Evolutionary conservation across 257 asterid genomes (phyloP), one percentile per base, ranked within the genome.

Genomic region (Striga asiatica): DNA sequence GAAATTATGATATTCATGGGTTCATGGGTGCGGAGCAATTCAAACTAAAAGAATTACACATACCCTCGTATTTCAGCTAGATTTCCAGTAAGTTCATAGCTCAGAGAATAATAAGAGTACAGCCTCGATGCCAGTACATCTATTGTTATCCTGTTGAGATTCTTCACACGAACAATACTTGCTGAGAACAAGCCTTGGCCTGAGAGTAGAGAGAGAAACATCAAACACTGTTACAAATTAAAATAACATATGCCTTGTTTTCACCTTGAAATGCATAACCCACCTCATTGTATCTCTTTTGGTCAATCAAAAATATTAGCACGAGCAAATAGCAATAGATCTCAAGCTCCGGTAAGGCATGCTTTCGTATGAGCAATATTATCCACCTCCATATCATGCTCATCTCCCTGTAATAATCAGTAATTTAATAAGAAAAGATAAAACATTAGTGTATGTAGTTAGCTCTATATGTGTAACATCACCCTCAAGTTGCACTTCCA

Each of bases 61-160:
- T 71, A 89, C 97, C 97, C 89, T 16, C 97, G 82, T 65, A 85
- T 85, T 65, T 77, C 94, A 55, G 89, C 87, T 69, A 85, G 97
- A 71, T 85, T 84, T 21, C 85, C 94, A 35, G 89, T 89, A 31
- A 79, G 83, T 57, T 89, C 97, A 67, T 85, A 79, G 86, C 95
- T 78, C 48, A 89, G 66, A 48, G 95, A 89, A 69, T 89, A 83
- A 78, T 81, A 89, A 57, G 71, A 79, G 76, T 85, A 89, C 62
- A 89, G 89, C 71, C 93, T 83, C 60, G 95, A 79, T 39, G 97
- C 82, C 62, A 89, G 70, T 66, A 85, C 88, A 66, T 89, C 97
- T 65, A 83, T 74, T 49, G 94, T 83, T 65, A 85, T 75, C 79
- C 77, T 81, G 56, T 85, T 89, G 58, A 83, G 76, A 66, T 62